Conservation (phyloP, 345 rosid genomes). For the Garcia nutans region DNA sequence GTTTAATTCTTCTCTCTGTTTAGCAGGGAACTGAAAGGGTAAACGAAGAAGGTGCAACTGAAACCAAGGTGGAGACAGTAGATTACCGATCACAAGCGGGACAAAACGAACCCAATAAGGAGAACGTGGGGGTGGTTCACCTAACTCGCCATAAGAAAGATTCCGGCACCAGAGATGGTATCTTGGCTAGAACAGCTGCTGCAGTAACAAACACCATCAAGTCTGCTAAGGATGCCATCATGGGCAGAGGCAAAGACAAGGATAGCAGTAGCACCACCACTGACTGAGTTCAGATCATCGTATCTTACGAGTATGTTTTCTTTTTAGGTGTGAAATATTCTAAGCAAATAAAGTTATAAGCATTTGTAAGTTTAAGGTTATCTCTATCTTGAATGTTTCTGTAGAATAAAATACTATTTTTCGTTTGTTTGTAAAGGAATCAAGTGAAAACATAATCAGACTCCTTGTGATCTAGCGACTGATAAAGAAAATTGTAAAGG, state of each 20-base stretch:
- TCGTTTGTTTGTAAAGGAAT: no score
- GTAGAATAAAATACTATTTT: no score
- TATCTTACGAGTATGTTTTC: background rate
- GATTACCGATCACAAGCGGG: conserved; percentile 32
- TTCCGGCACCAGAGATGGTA: conserved; percentile 12
- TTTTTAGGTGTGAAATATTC: background rate
- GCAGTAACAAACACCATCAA: conserved; percentile 25
- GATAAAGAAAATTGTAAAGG: no score
- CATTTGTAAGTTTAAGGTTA: no score
- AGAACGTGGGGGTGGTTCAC: conserved; percentile 40
- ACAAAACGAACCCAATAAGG: conserved; percentile 25
- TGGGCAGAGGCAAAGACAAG: conserved; percentile 19
- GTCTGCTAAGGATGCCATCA: conserved; percentile 35
- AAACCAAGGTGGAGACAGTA: conserved; percentile 38
- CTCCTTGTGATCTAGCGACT: no score
- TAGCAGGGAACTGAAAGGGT: conserved; percentile 29
- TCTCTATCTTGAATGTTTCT: no score
- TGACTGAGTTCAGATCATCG: background rate
- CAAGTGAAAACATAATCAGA: no score
- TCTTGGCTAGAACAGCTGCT: conserved; percentile 27
- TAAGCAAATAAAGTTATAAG: background rate
- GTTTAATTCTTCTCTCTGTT: background rate
- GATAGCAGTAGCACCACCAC: background rate
- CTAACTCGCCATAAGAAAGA: conserved; percentile 21
- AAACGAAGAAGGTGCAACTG: conserved; percentile 31